phyloP scores from a whole-genome alignment of 108 stramenopile genomes.

The Cylindrotheca fusiformis region DNA sequence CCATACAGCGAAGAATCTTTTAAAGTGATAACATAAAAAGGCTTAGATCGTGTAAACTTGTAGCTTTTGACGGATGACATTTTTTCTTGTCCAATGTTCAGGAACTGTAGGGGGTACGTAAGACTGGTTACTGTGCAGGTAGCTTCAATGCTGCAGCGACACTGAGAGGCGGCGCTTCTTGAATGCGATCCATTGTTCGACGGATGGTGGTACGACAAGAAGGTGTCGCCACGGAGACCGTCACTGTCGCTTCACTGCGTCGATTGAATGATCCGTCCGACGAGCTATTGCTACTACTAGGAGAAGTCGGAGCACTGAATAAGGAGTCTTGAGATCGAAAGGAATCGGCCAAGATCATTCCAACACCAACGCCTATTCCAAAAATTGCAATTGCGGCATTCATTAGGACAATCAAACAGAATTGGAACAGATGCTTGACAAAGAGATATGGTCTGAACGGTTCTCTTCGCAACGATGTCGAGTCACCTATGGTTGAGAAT shows the following conservation, averaged over 20 bases:
- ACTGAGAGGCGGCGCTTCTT: neutral
- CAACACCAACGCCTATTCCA: slow-evolving; percentile 40
- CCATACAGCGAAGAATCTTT: too few species aligned
- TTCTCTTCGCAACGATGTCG: neutral
- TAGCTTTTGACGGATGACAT: too few species aligned
- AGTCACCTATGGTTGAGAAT: neutral
- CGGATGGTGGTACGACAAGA: slow-evolving; percentile 5
- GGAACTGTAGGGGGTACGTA: too few species aligned
- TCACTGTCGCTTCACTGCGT: neutral
- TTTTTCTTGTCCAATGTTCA: too few species aligned
- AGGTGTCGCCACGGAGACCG: neutral
- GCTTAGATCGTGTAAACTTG: too few species aligned
- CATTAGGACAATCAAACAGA: slow-evolving; percentile 2
- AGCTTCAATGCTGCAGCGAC: neutral
- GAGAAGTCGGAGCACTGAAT: neutral
- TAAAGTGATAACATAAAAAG: too few species aligned
- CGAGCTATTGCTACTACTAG: neutral
- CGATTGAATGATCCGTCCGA: neutral
- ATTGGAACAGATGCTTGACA: neutral
- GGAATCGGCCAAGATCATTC: slow-evolving; percentile 36
- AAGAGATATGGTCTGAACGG: neutral
- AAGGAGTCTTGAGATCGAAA: slow-evolving; percentile 9
- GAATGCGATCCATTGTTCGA: neutral
- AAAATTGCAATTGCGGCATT: slow-evolving; percentile 38
- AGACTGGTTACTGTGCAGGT: neutral